Evolutionary conservation across 1,284 basidiomycete genomes (phyloP).

Genomic region (Irpex sp.): DNA sequence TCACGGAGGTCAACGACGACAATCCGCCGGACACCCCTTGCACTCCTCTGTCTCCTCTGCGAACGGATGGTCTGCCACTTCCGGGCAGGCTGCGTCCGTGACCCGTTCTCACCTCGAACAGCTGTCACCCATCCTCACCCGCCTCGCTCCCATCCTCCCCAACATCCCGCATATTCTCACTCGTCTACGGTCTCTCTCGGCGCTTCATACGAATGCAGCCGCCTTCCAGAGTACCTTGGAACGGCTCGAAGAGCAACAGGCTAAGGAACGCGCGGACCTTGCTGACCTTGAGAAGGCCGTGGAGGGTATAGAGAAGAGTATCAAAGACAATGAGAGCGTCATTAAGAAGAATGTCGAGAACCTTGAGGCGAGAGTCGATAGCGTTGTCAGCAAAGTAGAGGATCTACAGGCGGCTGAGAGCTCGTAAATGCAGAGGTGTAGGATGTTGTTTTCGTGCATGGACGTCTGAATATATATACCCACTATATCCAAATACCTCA

Average conservation of each 20-base stretch:
- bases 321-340: constrained; percentile 71
- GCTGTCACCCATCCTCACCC: constrained; percentile 72
- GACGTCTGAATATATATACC: too few relatives aligned
- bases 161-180: constrained; percentile 90
- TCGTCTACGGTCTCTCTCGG: constrained; percentile 79
- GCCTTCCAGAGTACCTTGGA: constrained; percentile 72
- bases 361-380: constrained; percentile 64
- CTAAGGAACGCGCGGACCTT: constrained; percentile 56
- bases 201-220: constrained; percentile 80
- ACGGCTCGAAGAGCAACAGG: constrained; percentile 71
- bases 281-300: constrained; percentile 71
- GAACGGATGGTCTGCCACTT: constrained; percentile 19
- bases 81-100: constrained; percentile 20
- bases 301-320: constrained; percentile 66
- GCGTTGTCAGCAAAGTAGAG: constrained; percentile 50
- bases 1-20: constrained; percentile 24
- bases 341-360: constrained; percentile 70
- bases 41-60: constrained; percentile 25
- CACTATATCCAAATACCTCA: too few relatives aligned
- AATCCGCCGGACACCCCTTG: constrained; percentile 10
- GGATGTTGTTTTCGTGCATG: background rate
- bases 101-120: constrained; percentile 50
- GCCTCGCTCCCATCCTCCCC: constrained; percentile 84
- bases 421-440: background rate
- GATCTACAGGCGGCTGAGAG: background rate